Evolutionary conservation across 1,284 basidiomycete species (phyloP).

Genomic region (Cryptococcus deneoformans): DNA sequence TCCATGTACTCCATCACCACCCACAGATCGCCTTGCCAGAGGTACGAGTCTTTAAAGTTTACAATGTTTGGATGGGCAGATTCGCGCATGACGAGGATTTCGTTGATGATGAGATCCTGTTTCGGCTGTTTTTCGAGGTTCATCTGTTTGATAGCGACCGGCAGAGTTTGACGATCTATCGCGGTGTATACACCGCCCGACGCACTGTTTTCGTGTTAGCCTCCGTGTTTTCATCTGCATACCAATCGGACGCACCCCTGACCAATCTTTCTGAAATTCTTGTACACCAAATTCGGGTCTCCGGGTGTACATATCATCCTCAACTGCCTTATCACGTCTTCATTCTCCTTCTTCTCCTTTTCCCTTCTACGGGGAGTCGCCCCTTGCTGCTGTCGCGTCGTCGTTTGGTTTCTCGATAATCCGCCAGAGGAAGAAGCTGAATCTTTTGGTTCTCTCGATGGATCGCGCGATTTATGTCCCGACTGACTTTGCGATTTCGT

Average conservation of each 20-base stretch:
- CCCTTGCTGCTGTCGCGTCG: conserved; percentile 37
- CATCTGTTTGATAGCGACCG: conserved; percentile 99
- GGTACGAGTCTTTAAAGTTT: conserved; percentile 98
- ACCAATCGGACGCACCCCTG: conserved; percentile 67
- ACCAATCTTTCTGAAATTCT: conserved; percentile 93
- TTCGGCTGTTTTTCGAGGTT: conserved; percentile 99
- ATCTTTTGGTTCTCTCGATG: conserved; percentile 12
- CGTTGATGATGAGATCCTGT: conserved; percentile 99
- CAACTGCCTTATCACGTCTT: conserved; percentile 86
- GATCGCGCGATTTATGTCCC: conserved; percentile 19
- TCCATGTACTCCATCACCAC: conserved; percentile 99
- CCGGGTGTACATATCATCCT: conserved; percentile 96
- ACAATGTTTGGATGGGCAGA: conserved; percentile 97
- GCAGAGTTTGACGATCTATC: conserved; percentile 89
- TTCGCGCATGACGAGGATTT: conserved; percentile 98
- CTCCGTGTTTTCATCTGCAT: too few species aligned
- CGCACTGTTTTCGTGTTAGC: conserved; percentile 58
- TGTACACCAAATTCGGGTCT: conserved; percentile 91
- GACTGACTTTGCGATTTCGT: conserved; percentile 41
- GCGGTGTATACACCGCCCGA: conserved; percentile 98
- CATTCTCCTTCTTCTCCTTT: conserved; percentile 78
- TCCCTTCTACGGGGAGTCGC: conserved; percentile 77
- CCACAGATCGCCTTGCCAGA: conserved; percentile 98
- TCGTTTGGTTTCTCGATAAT: conserved; percentile 38
- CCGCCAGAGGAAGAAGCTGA: conserved; percentile 8